Evolutionary conservation across 2,329 filamentous ascomycete genomes (phyloP), one percentile per base, ranked within the genome.

Genomic region (Arthrobotrys pseudoclavata): DNA sequence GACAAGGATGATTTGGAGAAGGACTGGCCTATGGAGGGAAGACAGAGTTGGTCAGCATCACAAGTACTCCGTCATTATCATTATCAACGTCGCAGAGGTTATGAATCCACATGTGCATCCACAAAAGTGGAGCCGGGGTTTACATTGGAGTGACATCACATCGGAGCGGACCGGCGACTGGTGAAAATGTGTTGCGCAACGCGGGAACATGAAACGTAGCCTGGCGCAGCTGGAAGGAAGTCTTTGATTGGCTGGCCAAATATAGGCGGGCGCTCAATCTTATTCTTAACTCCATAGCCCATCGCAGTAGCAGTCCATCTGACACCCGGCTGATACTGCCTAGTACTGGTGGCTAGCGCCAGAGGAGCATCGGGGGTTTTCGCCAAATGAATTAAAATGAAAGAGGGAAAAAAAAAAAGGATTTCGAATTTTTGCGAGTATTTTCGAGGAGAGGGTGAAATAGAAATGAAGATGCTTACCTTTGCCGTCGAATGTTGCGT

Each of bases 221-320:
- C 70, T 57, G 70, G 62, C 64, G 37, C 37, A 42, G 48, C 20
- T 34, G 20, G 60, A 31, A 29, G 50, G 20, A 60, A 6, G 12
- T 1, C 60, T 18, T 9, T 76, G 72, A 76, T 76, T 76, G 72
- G 72, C 67, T 31, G 52, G 57, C 71, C 71, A 69, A 76, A 76
- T 69, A 76, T 76, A 76, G 57, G 69, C 26, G 34, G 67, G 40
- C 67, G 67, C 67, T 62, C 42, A 18, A 15, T 4, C 42, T 15
- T 45, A 4, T 18, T 34, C 67, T 50, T 45, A 62, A 48, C 40
- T 71, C 42, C 42, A 45, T 18, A 4, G 5, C 15, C 57, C 68
- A 63, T 63, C 68, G 55, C 60, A 47, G 47, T 50, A 10, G 47
- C 15, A 45, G 22, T 24, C 57, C 60, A 63, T 47, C 60, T 63